Evolutionary conservation across 345 rosid genomes (phyloP).

Genomic region (Dimocarpus longan): DNA sequence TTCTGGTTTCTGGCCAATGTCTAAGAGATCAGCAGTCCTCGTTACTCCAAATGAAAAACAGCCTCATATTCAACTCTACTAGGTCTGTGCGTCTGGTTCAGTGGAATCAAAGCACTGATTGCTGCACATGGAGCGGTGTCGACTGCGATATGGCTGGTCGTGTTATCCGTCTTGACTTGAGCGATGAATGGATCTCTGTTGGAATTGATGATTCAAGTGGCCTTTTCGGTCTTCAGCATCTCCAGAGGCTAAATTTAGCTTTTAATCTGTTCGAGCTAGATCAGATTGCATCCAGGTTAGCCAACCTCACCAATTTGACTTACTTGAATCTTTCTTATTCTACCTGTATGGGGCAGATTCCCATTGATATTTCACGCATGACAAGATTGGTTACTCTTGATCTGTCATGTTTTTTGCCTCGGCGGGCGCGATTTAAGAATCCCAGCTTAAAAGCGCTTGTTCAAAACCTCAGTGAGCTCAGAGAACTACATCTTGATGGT

Average conservation of each 20-base stretch:
- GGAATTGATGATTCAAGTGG: slow-evolving; percentile 35
- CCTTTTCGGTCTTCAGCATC: slow-evolving; percentile 44
- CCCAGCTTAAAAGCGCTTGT: slow-evolving; percentile 36
- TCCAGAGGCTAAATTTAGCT: slow-evolving; percentile 44
- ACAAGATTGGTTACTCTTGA: slow-evolving; percentile 45
- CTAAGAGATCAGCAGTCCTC: slow-evolving; percentile 35
- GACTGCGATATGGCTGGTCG: slow-evolving; percentile 37
- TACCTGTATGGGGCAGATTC: slow-evolving; percentile 41
- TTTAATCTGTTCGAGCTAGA: slow-evolving; percentile 9
- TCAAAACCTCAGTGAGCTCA: slow-evolving; percentile 27
- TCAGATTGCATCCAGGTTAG: slow-evolving; percentile 34
- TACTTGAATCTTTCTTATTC: slow-evolving; percentile 38
- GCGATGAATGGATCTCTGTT: slow-evolving; percentile 30
- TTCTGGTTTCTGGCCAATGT: neutral
- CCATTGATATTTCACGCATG: slow-evolving; percentile 35
- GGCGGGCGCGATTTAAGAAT: no score
- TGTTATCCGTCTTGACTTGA: slow-evolving; percentile 46
- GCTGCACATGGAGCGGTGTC: slow-evolving; percentile 50
- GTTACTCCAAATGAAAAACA: slow-evolving; percentile 38
- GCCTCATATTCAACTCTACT: slow-evolving; percentile 16
- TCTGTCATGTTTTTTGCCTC: slow-evolving; percentile 23
- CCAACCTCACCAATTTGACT: slow-evolving; percentile 29
- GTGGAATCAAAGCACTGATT: slow-evolving; percentile 37
- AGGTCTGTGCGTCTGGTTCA: slow-evolving; percentile 17
- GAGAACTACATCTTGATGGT: slow-evolving; percentile 39